These are phyloP conservation scores for button mushroom (Agaricus bisporus) DNA, from an alignment of 768 basidiomycete species.

Conservation along the genomic window DNA sequence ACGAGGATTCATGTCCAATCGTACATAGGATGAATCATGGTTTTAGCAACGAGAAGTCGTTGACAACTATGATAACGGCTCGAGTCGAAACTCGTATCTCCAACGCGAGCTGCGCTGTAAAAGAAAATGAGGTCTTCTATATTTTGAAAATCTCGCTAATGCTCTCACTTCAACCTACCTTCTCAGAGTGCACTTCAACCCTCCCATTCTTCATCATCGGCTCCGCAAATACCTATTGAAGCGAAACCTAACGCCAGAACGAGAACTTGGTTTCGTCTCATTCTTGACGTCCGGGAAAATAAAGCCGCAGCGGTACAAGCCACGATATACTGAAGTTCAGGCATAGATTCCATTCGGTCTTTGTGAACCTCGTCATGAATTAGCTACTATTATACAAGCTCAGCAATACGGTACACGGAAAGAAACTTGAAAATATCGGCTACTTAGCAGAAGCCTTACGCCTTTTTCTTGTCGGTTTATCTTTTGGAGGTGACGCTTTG, in stretches of 20 bases:
- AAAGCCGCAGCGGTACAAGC: slow-evolving; percentile 30
- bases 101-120: too few species aligned
- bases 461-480: slow-evolving; percentile 17
- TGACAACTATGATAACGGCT: slow-evolving; percentile 75
- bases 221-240: slow-evolving; percentile 20
- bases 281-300: slow-evolving; percentile 76
- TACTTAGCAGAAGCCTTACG: background rate
- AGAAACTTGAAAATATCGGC: background rate
- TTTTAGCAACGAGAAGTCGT: slow-evolving; percentile 64
- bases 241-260: slow-evolving; percentile 46
- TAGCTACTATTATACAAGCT: too few species aligned
- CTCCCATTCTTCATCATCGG: slow-evolving; percentile 20
- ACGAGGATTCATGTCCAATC: slow-evolving; percentile 70
- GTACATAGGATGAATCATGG: slow-evolving; percentile 77
- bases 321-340: background rate
- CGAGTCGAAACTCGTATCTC: slow-evolving; percentile 45
- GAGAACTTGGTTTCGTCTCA: slow-evolving; percentile 60
- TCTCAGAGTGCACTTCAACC: slow-evolving; percentile 29
- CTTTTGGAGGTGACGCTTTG: slow-evolving; percentile 20
- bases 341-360: too few species aligned
- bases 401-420: background rate
- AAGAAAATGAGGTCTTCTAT: slow-evolving; percentile 81
- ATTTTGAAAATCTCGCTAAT: slow-evolving; percentile 88
- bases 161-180: slow-evolving; percentile 71
- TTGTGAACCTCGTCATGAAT: too few species aligned